Evolutionary conservation across 345 rosid genomes (phyloP), one percentile per base, ranked within the genome.

Genomic region (Kandelia obovata): DNA sequence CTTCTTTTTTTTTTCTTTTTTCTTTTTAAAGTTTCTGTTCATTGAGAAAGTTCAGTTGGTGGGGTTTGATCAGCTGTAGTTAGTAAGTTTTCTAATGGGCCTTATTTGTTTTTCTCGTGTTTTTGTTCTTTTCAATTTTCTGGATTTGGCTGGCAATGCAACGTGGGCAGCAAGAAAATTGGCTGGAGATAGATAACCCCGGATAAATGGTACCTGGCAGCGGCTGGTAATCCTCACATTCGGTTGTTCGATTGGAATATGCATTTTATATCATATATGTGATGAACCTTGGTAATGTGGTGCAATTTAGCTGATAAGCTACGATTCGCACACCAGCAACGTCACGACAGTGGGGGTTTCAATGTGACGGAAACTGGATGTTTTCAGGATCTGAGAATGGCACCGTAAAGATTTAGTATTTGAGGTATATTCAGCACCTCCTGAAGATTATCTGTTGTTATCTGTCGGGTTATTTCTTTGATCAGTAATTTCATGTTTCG

Each of bases 341-440:
- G 96, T 95, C 71, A 92, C 90, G 96, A 96, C 96, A n/a, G 96
- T 92, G 70, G 98, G 96, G 97, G 34, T 95, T 95, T 77, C 97
- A 95, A 32, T 95, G 96, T 79, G 99, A 95, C 81, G 99, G 96
- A 5, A 92, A 88, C 70, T 87, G 91, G 97, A 95, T 95, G 99
- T 95, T 92, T 73, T 92, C 98, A 19, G 99, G 99, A 67, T 95
- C 98, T 31, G 99, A 92, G 75, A 97, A 95, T 84, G 96, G 98
- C 28, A 95, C 98, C 0, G 98, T 95, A 67, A 92, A 85, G 78
- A 88, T 92, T 67, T 92, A 97, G 99, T 98, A 95, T 73, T 84
- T 95, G 79, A 90, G 97, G 97, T 88, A 58, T 37, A 39, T 26
- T 56, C 28, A 43, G 26, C 58, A 60, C 27, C 13, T 2, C n/a